These are phyloP conservation scores for Mollisia scopiformis DNA, from an alignment of 2,329 filamentous ascomycete genomes.

Conservation along the genomic window DNA sequence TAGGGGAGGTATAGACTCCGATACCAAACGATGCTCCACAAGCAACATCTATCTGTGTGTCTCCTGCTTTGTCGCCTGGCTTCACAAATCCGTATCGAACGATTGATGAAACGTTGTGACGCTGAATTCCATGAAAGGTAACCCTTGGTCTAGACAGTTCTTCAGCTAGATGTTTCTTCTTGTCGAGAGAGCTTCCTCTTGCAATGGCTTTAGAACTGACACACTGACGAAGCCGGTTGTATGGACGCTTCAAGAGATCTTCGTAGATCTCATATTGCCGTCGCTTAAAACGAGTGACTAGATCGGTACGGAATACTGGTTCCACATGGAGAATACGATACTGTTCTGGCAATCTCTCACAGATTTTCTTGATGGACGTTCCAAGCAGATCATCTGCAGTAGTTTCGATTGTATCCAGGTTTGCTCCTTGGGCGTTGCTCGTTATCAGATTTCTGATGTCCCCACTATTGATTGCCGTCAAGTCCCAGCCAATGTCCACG, in stretches of 20 bases:
- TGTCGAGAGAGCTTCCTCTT: slow-evolving; percentile 10
- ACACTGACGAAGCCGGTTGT: slow-evolving; percentile 20
- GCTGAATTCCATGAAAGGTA: slow-evolving; percentile 46
- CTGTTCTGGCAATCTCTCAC: slow-evolving; percentile 33
- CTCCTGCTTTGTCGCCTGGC: slow-evolving; percentile 39
- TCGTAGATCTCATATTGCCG: slow-evolving; percentile 33
- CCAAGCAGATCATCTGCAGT: slow-evolving; percentile 28
- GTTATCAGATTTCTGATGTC: background rate
- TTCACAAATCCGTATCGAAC: slow-evolving; percentile 47
- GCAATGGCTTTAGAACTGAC: slow-evolving; percentile 8
- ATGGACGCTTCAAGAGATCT: slow-evolving; percentile 24
- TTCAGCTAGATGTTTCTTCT: slow-evolving; percentile 39
- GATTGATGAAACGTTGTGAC: slow-evolving; percentile 43
- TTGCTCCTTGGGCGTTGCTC: slow-evolving; percentile 17
- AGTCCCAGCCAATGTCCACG: slow-evolving; percentile 1
- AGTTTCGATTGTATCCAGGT: slow-evolving; percentile 24
- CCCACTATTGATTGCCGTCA: background rate
- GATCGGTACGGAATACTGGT: slow-evolving; percentile 40
- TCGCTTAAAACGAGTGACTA: slow-evolving; percentile 36
- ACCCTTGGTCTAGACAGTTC: slow-evolving; percentile 40
- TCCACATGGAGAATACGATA: slow-evolving; percentile 45
- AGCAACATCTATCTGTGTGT: slow-evolving; percentile 27
- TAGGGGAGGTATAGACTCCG: slow-evolving; percentile 49
- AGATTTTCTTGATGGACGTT: slow-evolving; percentile 39
- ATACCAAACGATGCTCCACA: slow-evolving; percentile 44